These are phyloP conservation scores for Cyclostephanos tholiformis DNA, from an alignment of 108 stramenopile species.

Conservation along the genomic window DNA sequence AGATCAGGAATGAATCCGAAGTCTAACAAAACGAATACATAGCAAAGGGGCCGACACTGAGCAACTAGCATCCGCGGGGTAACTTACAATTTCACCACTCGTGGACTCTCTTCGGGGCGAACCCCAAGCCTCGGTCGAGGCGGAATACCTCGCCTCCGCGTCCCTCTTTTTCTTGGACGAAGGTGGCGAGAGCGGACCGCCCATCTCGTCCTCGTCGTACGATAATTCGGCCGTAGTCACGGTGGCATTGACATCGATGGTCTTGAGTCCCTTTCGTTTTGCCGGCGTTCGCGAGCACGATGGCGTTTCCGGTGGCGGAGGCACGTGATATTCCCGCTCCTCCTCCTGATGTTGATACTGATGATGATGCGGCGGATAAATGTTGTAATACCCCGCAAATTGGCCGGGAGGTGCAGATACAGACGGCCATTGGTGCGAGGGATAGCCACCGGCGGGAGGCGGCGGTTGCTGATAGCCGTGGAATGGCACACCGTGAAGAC, in stretches of 20 bases:
- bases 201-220: slow-evolving; percentile 20
- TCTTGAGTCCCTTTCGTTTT: slow-evolving; percentile 26
- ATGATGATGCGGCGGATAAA: slow-evolving; percentile 13
- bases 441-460: slow-evolving; percentile 11
- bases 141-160: neutral
- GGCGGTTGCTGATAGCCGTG: slow-evolving; percentile 9
- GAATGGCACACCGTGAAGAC: slow-evolving; percentile 6
- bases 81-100: slow-evolving; percentile 15
- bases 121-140: slow-evolving; percentile 14
- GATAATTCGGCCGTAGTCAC: slow-evolving; percentile 29
- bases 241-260: slow-evolving; percentile 23
- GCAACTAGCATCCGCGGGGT: neutral
- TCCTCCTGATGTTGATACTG: slow-evolving; percentile 8
- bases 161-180: slow-evolving; percentile 41
- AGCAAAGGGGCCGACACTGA: neutral
- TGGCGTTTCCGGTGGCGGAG: slow-evolving; percentile 14
- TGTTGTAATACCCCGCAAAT: slow-evolving; percentile 17
- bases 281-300: slow-evolving; percentile 13
- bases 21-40: neutral
- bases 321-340: slow-evolving; percentile 14
- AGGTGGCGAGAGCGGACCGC: slow-evolving; percentile 30
- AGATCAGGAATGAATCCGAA: neutral
- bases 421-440: slow-evolving; percentile 4
- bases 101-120: slow-evolving; percentile 7
- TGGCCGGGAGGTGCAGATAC: slow-evolving; percentile 18